A percentile compares a stretch with the other conserved stretches of the same genome.
phyloP scores from a whole-genome alignment of 1,284 basidiomycete species.

The Tilletia horrida region DNA sequence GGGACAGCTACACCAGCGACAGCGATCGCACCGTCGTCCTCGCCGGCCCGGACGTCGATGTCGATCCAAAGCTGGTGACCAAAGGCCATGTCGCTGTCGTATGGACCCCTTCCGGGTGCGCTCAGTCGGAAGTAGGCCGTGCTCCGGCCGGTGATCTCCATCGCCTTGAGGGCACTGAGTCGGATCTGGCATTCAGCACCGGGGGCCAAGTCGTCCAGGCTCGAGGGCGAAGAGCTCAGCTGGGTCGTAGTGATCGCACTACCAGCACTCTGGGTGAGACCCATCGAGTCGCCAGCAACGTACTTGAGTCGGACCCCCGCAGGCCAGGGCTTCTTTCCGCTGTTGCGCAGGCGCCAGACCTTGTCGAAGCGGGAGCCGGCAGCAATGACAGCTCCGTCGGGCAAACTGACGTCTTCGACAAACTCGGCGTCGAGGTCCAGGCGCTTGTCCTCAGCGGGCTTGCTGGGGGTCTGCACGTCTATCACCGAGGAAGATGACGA shows the following conservation, averaged over 20 bases:
- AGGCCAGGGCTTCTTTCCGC: slow-evolving; percentile 67
- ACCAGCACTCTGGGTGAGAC: slow-evolving; percentile 25
- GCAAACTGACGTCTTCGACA: slow-evolving; percentile 67
- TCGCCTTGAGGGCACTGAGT: slow-evolving; percentile 72
- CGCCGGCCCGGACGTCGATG: slow-evolving; percentile 20
- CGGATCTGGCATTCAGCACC: slow-evolving; percentile 66
- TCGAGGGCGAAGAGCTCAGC: slow-evolving; percentile 38
- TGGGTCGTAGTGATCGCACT: slow-evolving; percentile 27
- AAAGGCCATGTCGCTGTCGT: slow-evolving; percentile 59
- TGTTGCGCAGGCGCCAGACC: slow-evolving; percentile 71
- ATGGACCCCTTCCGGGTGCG: slow-evolving; percentile 59
- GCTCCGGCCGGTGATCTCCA: slow-evolving; percentile 69
- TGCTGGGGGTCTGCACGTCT: neutral
- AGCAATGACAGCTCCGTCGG: slow-evolving; percentile 72
- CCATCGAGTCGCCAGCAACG: slow-evolving; percentile 65
- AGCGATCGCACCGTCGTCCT: slow-evolving; percentile 9
- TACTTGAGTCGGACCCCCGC: slow-evolving; percentile 62
- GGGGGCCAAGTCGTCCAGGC: slow-evolving; percentile 61
- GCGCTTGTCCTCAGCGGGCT: neutral
- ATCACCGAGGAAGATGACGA: neutral
- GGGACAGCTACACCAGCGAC: neutral
- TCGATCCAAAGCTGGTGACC: slow-evolving; percentile 70
- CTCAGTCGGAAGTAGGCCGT: slow-evolving; percentile 71
- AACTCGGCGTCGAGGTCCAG: slow-evolving; percentile 61
- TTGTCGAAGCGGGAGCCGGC: slow-evolving; percentile 80